These are phyloP conservation scores for Bipolaris zeicola DNA, from an alignment of 2,329 filamentous ascomycete genomes.

Conservation along the genomic window DNA sequence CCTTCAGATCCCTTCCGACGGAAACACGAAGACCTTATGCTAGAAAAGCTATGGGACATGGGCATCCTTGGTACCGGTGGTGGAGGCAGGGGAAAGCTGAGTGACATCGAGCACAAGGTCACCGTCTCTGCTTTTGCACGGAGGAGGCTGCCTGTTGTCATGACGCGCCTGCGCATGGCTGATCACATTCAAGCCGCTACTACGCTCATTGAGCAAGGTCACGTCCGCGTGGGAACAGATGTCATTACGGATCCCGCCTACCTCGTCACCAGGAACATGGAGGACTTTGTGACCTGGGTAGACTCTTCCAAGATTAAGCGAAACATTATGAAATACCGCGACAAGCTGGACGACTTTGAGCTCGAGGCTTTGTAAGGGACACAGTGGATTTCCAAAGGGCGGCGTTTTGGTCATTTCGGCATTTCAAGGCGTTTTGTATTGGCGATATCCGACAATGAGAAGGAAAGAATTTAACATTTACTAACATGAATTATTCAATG, in stretches of 20 bases:
- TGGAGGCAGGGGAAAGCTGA: slow-evolving; percentile 64
- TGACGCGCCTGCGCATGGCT: slow-evolving; percentile 89
- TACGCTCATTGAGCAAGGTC: slow-evolving; percentile 91
- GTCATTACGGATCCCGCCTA: slow-evolving; percentile 89
- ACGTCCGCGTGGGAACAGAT: slow-evolving; percentile 89
- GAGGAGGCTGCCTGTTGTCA: slow-evolving; percentile 82
- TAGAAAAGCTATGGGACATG: slow-evolving; percentile 93
- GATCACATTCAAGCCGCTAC: slow-evolving; percentile 81
- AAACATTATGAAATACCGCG: slow-evolving; percentile 91
- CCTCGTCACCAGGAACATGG: slow-evolving; percentile 83
- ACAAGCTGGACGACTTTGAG: slow-evolving; percentile 96
- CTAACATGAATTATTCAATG: not conserved
- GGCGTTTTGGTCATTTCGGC: slow-evolving; percentile 30
- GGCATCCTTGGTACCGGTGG: slow-evolving; percentile 78
- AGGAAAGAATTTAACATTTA: not conserved
- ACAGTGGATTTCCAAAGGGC: slow-evolving; percentile 6
- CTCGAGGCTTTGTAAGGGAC: slow-evolving; percentile 52
- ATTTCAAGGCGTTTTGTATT: slow-evolving; percentile 24
- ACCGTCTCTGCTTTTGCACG: slow-evolving; percentile 90
- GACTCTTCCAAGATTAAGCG: slow-evolving; percentile 97
- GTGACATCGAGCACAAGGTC: slow-evolving; percentile 79
- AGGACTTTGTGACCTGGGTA: slow-evolving; percentile 97
- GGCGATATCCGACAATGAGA: slow-evolving; percentile 17
- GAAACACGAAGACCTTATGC: slow-evolving; percentile 83
- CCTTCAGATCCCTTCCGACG: slow-evolving; percentile 78